phyloP scores from a whole-genome alignment of 352 stramenopile genomes.

The Globisporangium emineosum region DNA sequence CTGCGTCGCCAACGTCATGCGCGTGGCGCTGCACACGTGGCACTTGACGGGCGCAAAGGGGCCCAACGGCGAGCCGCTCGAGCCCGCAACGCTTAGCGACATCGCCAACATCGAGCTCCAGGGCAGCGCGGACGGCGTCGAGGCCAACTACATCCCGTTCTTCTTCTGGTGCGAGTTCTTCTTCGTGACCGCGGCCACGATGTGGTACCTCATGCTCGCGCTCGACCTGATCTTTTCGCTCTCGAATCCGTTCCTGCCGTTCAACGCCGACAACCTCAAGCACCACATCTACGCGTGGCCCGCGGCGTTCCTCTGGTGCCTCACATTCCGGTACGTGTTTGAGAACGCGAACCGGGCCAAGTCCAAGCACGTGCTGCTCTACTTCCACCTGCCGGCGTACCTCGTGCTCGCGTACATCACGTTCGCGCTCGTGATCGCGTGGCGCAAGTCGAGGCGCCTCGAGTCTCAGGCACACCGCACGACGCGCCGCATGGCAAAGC shows the following conservation, averaged over 20 bases:
- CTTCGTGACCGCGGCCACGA: slow-evolving; percentile 72
- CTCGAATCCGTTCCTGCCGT: slow-evolving; percentile 84
- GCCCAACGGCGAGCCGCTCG: slow-evolving; percentile 12
- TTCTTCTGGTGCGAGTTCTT: slow-evolving; percentile 87
- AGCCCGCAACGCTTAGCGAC: slow-evolving; percentile 50
- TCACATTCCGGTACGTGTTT: slow-evolving; percentile 67
- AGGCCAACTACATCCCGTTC: slow-evolving; percentile 48
- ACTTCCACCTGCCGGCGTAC: slow-evolving; percentile 67
- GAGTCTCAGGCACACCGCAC: slow-evolving; percentile 76
- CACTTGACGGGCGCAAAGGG: slow-evolving; percentile 21
- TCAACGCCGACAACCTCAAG: slow-evolving; percentile 84
- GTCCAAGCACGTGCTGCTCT: slow-evolving; percentile 56
- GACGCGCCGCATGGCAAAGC: slow-evolving; percentile 79
- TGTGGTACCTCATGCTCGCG: slow-evolving; percentile 86
- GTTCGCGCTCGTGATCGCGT: slow-evolving; percentile 51
- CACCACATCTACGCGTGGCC: slow-evolving; percentile 84
- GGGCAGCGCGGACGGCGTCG: slow-evolving; percentile 24
- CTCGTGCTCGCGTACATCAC: slow-evolving; percentile 69
- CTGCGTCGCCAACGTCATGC: slow-evolving; percentile 62
- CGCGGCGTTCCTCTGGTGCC: slow-evolving; percentile 56
- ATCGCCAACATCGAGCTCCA: slow-evolving; percentile 59
- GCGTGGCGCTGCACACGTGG: slow-evolving; percentile 62
- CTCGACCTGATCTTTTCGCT: slow-evolving; percentile 86
- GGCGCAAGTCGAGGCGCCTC: slow-evolving; percentile 65
- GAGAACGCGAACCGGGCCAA: slow-evolving; percentile 19